These are phyloP conservation scores for Nemania sp. DNA, from an alignment of 2,329 filamentous ascomycete species.

Conservation along the genomic window DNA sequence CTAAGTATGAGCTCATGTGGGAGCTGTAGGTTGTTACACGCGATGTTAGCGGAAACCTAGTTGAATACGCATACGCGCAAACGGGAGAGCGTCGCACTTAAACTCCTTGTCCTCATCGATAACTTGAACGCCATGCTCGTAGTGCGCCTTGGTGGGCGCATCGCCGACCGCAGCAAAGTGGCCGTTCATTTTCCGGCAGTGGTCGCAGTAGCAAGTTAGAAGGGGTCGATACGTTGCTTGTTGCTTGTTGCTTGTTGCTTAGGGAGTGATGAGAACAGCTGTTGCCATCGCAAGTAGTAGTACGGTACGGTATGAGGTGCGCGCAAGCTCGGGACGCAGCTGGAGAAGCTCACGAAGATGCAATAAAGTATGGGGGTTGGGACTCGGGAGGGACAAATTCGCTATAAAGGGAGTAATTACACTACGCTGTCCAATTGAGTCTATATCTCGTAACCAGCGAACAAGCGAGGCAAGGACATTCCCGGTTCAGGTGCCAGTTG, in stretches of 20 bases:
- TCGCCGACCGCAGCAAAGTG: conserved; percentile 77
- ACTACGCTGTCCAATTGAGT: conserved; percentile 2
- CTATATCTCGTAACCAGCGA: conserved; percentile 3
- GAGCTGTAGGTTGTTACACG: conserved; percentile 52
- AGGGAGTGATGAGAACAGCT: conserved; percentile 8
- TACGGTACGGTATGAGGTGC: conserved; percentile 8
- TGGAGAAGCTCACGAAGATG: conserved; percentile 3
- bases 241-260: too few species aligned
- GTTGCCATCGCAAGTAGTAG: conserved; percentile 30
- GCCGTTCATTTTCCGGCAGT: conserved; percentile 65
- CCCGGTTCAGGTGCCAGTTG: conserved; percentile 7
- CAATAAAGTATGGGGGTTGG: conserved; percentile 3
- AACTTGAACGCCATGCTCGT: conserved; percentile 94
- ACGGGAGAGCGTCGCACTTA: conserved; percentile 68
- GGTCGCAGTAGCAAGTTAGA: conserved; percentile 6
- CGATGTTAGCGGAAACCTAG: conserved; percentile 22
- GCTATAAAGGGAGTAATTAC: conserved; percentile 5
- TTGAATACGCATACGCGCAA: conserved; percentile 14
- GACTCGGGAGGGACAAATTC: conserved; percentile 11
- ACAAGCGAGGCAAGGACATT: conserved; percentile 22
- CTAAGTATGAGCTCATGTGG: conserved; percentile 80
- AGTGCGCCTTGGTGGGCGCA: conserved; percentile 65
- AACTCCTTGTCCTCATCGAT: conserved; percentile 96
- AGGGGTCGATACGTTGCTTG: too few species aligned
- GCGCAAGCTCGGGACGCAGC: conserved; percentile 13